Conservation (phyloP, 139 green algal species). For the Pleodorina starrii region DNA sequence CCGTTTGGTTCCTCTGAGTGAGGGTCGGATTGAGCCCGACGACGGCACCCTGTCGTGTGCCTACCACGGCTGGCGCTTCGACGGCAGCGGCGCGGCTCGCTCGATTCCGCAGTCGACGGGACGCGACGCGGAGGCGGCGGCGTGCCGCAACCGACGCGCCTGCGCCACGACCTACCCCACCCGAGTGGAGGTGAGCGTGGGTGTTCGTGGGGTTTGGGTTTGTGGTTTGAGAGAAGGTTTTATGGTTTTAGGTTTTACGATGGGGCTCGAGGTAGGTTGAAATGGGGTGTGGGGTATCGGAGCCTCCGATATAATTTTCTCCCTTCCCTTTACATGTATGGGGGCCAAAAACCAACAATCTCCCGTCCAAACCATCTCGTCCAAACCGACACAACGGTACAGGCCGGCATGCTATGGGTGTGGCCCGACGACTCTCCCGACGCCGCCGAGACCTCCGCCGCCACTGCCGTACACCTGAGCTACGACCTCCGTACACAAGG, state of each 20-base stretch:
- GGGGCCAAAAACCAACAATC: too few relatives aligned
- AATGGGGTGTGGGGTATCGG: too few relatives aligned
- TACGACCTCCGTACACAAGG: not conserved
- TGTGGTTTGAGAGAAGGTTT: too few relatives aligned
- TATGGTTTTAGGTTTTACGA: too few relatives aligned
- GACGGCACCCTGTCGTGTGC: constrained; percentile 63
- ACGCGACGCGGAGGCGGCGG: not conserved
- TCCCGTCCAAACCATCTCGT: too few relatives aligned
- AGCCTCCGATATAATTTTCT: too few relatives aligned
- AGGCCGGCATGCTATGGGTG: constrained; percentile 47
- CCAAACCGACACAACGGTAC: too few relatives aligned
- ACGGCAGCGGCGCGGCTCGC: constrained; percentile 47
- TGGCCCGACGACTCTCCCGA: constrained; percentile 29
- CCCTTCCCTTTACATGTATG: too few relatives aligned
- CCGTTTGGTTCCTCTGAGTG: constrained; percentile 60
- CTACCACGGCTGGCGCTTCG: constrained; percentile 60
- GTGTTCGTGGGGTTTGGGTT: too few relatives aligned
- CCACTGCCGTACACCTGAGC: not conserved
- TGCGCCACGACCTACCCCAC: constrained; percentile 3
- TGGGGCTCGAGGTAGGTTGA: too few relatives aligned
- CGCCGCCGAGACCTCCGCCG: not conserved
- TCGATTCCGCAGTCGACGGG: constrained; percentile 57
- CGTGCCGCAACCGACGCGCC: constrained; percentile 16
- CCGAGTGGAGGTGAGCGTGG: not conserved
- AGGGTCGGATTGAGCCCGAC: constrained; percentile 63